Conservation (phyloP, 2,329 filamentous ascomycete species). For the Clathrospora elynae region DNA sequence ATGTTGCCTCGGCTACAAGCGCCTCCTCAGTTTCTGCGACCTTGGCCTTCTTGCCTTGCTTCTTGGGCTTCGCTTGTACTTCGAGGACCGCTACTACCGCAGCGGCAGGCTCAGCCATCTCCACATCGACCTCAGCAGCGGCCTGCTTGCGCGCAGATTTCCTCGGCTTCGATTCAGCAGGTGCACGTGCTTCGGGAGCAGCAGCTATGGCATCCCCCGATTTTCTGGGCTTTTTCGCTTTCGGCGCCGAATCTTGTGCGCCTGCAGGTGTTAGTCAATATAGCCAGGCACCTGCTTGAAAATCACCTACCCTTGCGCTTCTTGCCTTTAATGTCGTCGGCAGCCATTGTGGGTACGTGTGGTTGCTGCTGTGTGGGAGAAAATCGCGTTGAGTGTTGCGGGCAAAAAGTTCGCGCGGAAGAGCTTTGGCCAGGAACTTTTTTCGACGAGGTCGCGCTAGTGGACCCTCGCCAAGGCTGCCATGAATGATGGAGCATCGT, state of each 20-base stretch:
- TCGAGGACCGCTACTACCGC: conserved; percentile 8
- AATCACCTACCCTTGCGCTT: conserved; percentile 59
- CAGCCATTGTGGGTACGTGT: conserved; percentile 54
- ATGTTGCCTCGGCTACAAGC: conserved; percentile 17
- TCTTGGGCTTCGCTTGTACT: conserved; percentile 22
- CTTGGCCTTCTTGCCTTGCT: conserved; percentile 26
- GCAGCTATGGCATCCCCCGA: conserved; percentile 34
- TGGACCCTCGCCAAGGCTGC: conserved; percentile 22
- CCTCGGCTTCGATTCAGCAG: conserved; percentile 17
- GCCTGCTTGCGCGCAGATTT: conserved; percentile 46
- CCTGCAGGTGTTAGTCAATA: conserved; percentile 29
- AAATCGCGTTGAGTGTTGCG: conserved; percentile 18
- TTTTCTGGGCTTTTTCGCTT: conserved; percentile 49
- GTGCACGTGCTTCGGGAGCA: conserved; percentile 25
- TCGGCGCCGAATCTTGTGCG: conserved; percentile 42
- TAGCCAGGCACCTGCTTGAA: conserved; percentile 7
- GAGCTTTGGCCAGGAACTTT: conserved; percentile 40
- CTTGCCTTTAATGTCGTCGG: conserved; percentile 57
- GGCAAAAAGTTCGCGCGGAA: conserved; percentile 40
- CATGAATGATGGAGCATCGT: not conserved
- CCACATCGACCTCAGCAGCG: conserved; percentile 13
- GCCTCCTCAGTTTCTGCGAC: conserved; percentile 11
- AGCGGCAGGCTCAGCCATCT: conserved; percentile 10
- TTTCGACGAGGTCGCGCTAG: conserved; percentile 35
- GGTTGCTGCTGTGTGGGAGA: conserved; percentile 17